Evolutionary conservation across 2,329 filamentous ascomycete species (phyloP).

Genomic region (Gaeumannomyces sp.): DNA sequence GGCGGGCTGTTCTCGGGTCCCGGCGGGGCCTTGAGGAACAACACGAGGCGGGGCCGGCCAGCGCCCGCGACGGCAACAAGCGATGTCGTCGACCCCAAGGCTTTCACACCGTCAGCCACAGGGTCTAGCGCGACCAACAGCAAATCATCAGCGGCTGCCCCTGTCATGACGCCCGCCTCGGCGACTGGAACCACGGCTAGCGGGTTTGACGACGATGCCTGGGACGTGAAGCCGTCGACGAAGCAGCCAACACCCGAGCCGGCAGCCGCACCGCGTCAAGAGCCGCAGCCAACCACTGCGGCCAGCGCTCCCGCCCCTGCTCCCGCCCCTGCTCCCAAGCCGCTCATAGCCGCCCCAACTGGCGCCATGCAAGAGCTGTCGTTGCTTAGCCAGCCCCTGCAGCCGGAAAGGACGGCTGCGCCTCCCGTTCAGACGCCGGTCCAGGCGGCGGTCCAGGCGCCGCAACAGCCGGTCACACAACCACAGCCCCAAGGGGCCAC

Average conservation of each 20-base stretch:
- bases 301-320: conserved; percentile 32
- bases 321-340: conserved; percentile 26
- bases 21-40: conserved; percentile 86
- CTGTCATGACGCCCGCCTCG: conserved; percentile 16
- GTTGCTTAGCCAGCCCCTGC: conserved; percentile 44
- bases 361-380: conserved; percentile 60
- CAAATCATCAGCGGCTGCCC: conserved; percentile 30
- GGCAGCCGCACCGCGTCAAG: conserved; percentile 21
- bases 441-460: conserved; percentile 22
- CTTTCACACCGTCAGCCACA: conserved; percentile 62
- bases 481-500: conserved; percentile 41
- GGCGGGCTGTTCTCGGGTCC: conserved; percentile 84
- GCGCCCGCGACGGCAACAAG: conserved; percentile 79
- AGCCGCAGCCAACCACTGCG: conserved; percentile 26
- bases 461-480: conserved; percentile 21
- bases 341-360: conserved; percentile 47
- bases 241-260: conserved; percentile 28
- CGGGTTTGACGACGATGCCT: conserved; percentile 94
- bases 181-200: conserved; percentile 22
- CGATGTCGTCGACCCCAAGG: conserved; percentile 81
- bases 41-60: conserved; percentile 86
- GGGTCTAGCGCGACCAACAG: conserved; percentile 29
- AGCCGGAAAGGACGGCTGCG: conserved; percentile 39
- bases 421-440: conserved; percentile 26
- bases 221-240: conserved; percentile 85